Conservation (phyloP, 305 asterid genomes). For the Fraxinus dipetala region DNA sequence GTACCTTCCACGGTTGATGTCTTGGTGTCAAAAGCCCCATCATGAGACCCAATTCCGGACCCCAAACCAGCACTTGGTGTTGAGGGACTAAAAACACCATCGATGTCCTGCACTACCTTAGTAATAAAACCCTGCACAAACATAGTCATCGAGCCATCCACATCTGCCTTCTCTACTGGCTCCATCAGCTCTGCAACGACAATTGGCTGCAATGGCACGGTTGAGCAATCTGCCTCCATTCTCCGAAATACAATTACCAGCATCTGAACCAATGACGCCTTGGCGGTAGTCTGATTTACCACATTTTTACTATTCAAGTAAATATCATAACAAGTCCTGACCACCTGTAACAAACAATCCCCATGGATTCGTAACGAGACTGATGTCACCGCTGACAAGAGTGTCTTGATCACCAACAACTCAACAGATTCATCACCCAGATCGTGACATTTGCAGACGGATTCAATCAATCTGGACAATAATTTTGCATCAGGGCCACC, state of each 20-base stretch:
- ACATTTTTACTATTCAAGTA: constrained; percentile 79
- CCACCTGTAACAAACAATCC: constrained; percentile 79
- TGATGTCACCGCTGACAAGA: constrained; percentile 84
- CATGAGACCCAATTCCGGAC: constrained; percentile 56
- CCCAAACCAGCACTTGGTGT: constrained; percentile 54
- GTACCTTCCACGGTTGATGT: constrained; percentile 91
- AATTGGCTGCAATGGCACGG: constrained; percentile 91
- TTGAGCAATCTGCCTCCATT: constrained; percentile 99
- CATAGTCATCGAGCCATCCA: constrained; percentile 75
- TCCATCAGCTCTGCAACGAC: constrained; percentile 96
- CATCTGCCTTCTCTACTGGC: constrained; percentile 79
- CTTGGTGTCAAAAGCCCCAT: constrained; percentile 95
- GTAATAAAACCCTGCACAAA: constrained; percentile 94
- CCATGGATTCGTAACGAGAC: constrained; percentile 79
- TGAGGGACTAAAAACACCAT: constrained; percentile 76
- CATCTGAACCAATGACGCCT: constrained; percentile 96
- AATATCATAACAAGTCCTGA: constrained; percentile 86
- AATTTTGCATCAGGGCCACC: constrained; percentile 74
- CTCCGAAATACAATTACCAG: constrained; percentile 90
- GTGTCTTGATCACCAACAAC: constrained; percentile 72
- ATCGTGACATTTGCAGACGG: constrained; percentile 84
- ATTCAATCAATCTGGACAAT: constrained; percentile 64
- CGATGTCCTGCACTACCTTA: constrained; percentile 84
- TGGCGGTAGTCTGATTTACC: constrained; percentile 94
- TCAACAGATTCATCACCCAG: constrained; percentile 79